Conservation (phyloP, 208 protist genomes). For the Novymonas esmeraldas region DNA sequence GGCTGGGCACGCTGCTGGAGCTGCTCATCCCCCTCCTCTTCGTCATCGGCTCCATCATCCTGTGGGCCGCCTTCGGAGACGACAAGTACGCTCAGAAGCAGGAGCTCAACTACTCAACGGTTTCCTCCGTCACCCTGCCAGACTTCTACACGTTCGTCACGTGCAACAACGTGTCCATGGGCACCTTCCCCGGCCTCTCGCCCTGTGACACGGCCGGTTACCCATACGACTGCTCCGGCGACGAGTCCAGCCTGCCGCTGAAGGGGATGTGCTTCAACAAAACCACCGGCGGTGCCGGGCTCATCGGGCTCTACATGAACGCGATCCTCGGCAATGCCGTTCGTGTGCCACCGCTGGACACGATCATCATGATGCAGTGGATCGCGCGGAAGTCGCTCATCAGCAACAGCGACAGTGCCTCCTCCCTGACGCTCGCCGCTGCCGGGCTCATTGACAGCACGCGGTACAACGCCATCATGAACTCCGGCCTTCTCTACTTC, state of each 20-base stretch:
- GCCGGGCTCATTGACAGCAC: slow-evolving; percentile 28
- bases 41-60: slow-evolving; percentile 39
- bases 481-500: slow-evolving; percentile 54
- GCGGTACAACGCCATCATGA: slow-evolving; percentile 34
- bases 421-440: slow-evolving; percentile 24
- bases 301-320: slow-evolving; percentile 28
- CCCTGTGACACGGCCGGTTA: slow-evolving; percentile 6
- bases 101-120: slow-evolving; percentile 10
- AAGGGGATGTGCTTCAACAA: slow-evolving; percentile 38
- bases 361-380: slow-evolving; percentile 61
- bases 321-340: slow-evolving; percentile 25
- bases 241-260: slow-evolving; percentile 43
- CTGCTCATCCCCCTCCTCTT: slow-evolving; percentile 57
- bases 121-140: slow-evolving; percentile 16
- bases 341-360: slow-evolving; percentile 40
- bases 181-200: slow-evolving; percentile 21
- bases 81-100: slow-evolving; percentile 9
- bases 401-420: neutral
- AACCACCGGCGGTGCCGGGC: neutral
- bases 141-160: slow-evolving; percentile 25
- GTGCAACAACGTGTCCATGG: slow-evolving; percentile 30
- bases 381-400: slow-evolving; percentile 34
- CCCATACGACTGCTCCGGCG: slow-evolving; percentile 36
- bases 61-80: slow-evolving; percentile 53
- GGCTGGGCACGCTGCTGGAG: slow-evolving; percentile 36